Evolutionary conservation across 106 monocot genomes (phyloP).

Genomic region (Allium sativum): DNA sequence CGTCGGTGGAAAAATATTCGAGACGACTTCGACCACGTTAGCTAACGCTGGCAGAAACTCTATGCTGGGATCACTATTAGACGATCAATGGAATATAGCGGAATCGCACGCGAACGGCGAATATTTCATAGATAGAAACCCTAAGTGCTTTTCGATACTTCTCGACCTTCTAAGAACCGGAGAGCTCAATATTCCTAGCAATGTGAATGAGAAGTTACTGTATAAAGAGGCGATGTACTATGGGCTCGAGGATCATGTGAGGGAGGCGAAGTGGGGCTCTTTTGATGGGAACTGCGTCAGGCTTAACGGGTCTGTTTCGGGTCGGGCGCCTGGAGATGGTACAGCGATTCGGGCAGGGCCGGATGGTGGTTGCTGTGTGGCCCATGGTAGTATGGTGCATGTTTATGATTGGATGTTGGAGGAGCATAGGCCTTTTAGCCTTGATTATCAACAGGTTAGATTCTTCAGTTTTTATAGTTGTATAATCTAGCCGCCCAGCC

Average conservation of each 20-base stretch:
- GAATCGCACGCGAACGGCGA: constrained; percentile 10
- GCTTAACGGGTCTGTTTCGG: constrained; percentile 32
- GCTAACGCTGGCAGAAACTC: constrained; percentile 63
- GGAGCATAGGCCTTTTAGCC: constrained; percentile 46
- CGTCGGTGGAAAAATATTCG: constrained; percentile 77
- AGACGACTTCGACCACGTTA: constrained; percentile 77
- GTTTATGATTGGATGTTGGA: constrained; percentile 86
- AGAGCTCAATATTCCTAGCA: constrained; percentile 47
- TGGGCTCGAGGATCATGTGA: constrained; percentile 66
- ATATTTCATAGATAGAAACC: constrained; percentile 88
- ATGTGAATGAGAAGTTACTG: constrained; percentile 43
- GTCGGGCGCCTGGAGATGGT: constrained; percentile 73
- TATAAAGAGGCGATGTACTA: constrained; percentile 71
- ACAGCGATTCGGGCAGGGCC: constrained; percentile 74
- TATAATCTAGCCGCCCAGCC: too few relatives aligned
- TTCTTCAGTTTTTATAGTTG: too few relatives aligned
- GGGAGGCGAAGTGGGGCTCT: constrained; percentile 55
- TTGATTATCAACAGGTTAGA: constrained; percentile 62
- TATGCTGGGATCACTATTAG: constrained; percentile 78
- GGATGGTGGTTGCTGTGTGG: constrained; percentile 91
- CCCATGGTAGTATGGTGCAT: constrained; percentile 73
- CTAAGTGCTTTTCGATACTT: constrained; percentile 57
- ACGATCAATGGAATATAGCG: constrained; percentile 35
- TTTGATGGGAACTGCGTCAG: constrained; percentile 67
- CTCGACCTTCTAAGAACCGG: constrained; percentile 90